Base-by-base conservation (phyloP, 495 filamentous ascomycete species). In the Daldinia childiae region DNA sequence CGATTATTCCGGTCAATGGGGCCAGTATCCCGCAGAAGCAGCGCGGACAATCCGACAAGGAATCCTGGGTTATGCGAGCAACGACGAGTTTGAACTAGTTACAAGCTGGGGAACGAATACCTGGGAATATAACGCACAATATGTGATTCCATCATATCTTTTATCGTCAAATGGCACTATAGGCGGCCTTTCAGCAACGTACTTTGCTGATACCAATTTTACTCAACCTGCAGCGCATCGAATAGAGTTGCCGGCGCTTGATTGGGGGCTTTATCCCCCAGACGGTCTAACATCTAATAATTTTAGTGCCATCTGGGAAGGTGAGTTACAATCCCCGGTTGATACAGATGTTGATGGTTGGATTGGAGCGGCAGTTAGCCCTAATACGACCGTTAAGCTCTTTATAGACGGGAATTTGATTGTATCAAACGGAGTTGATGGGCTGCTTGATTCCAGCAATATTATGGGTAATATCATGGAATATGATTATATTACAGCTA, bases 301-400 rank as follows among this genome's bases (percentile, higher is more conserved):
- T 58, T 84, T 82, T 64, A 83, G 81, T 48, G 80, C 76, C 12
- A 66, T 76, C 11, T 83, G 79, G 80, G 80, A 82, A 60, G 80
- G 80, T 14, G 69, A 76, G 19, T 51, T 84, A 24, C 52, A 75
- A 52, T 75, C 79, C 0, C 80, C 77, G 3, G 77, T 80, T 4
- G 80, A 82, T 56, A 50, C 64, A 12, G 76, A 80, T 27, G 75
- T 79, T 26, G 69, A 82, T 38, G 79, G 80, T 1, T 78, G 75
- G 75, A 72, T 79, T 43, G 77, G 75, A 2, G 75, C 80, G 4
- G 81, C 76, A 0, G 61, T 83, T 26, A 76, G 79, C 7, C 74
- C 80, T 7, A 81, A 81, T 34, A 79, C 77, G 11, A 82, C 81
- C 14, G 76, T 74, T 3, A 77, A 62, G 32, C 69, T 82, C 1